A percentile compares a stretch with the other conserved stretches of the same genome.
Conservation (phyloP, 441 rosid species). For the Dalechampia spathulata region DNA sequence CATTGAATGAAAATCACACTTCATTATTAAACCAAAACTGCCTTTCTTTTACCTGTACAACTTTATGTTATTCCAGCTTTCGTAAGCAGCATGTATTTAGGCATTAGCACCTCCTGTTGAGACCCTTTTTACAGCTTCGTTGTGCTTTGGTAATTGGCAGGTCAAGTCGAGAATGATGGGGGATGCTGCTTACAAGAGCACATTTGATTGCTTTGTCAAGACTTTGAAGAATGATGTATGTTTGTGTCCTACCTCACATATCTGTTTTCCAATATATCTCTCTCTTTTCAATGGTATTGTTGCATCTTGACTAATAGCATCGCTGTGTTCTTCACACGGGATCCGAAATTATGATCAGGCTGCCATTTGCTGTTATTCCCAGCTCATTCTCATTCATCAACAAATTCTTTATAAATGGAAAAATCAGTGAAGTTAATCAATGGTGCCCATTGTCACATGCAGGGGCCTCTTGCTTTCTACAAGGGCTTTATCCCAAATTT, state of each 20-base stretch:
- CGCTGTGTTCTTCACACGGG: no score
- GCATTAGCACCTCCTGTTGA: not conserved
- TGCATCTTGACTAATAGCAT: not conserved
- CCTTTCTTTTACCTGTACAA: not conserved
- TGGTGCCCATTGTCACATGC: constrained; percentile 15
- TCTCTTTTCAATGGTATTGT: no score
- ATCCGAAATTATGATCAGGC: no score
- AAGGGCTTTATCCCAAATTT: constrained; percentile 97
- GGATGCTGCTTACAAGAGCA: constrained; percentile 84
- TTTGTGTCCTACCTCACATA: not conserved
- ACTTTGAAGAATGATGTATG: constrained; percentile 85
- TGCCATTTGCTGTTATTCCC: no score
- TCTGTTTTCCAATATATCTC: not conserved
- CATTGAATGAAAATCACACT: not conserved
- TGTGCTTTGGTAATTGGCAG: constrained; percentile 29
- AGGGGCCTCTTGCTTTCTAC: constrained; percentile 95
- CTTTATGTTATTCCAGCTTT: not conserved
- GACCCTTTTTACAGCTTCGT: not conserved
- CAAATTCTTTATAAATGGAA: no score
- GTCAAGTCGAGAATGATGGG: constrained; percentile 99
- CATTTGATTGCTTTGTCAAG: constrained; percentile 86
- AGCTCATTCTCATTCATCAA: no score
- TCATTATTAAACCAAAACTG: not conserved
- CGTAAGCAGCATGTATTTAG: not conserved
- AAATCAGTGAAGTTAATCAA: constrained; percentile 5